Evolutionary conservation across 805 yeast species (phyloP).

Genomic region (Candida ponderosae): DNA sequence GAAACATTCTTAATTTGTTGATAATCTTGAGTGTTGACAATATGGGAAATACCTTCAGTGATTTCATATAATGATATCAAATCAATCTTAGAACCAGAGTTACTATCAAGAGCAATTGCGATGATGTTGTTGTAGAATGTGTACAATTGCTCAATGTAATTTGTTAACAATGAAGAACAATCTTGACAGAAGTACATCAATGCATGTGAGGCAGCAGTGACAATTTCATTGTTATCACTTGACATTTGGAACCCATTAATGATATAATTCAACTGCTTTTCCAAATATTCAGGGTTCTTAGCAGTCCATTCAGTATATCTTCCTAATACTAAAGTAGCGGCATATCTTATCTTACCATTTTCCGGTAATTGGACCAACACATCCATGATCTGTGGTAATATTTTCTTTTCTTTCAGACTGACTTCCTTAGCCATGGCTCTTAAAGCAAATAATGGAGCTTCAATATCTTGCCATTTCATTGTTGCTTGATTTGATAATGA

Average conservation of each 20-base stretch:
- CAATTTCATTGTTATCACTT: slow-evolving; percentile 29
- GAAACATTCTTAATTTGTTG: slow-evolving; percentile 46
- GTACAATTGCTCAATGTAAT: slow-evolving; percentile 67
- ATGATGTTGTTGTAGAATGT: slow-evolving; percentile 55
- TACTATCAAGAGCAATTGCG: slow-evolving; percentile 21
- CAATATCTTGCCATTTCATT: slow-evolving; percentile 70
- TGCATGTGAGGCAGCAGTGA: slow-evolving; percentile 87
- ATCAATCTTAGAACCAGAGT: slow-evolving; percentile 40
- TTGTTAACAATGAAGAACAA: slow-evolving; percentile 60
- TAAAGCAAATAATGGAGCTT: slow-evolving; percentile 83
- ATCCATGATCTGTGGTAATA: slow-evolving; percentile 73
- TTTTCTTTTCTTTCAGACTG: slow-evolving; percentile 50
- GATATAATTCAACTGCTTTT: slow-evolving; percentile 77
- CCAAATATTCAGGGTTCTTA: slow-evolving; percentile 73
- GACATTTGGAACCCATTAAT: slow-evolving; percentile 56
- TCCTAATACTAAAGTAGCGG: slow-evolving; percentile 91
- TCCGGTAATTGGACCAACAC: slow-evolving; percentile 66
- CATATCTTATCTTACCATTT: slow-evolving; percentile 80
- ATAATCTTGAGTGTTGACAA: slow-evolving; percentile 53
- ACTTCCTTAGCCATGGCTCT: slow-evolving; percentile 95
- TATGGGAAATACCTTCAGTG: slow-evolving; percentile 84
- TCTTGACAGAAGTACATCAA: slow-evolving; percentile 92
- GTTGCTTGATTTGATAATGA: slow-evolving; percentile 23
- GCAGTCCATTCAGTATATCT: slow-evolving; percentile 95
- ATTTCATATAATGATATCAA: slow-evolving; percentile 66